A percentile compares a stretch with the other conserved stretches of the same genome.
Conservation (phyloP, 1,284 basidiomycete genomes). For the Ceratobasidium theobromae region DNA sequence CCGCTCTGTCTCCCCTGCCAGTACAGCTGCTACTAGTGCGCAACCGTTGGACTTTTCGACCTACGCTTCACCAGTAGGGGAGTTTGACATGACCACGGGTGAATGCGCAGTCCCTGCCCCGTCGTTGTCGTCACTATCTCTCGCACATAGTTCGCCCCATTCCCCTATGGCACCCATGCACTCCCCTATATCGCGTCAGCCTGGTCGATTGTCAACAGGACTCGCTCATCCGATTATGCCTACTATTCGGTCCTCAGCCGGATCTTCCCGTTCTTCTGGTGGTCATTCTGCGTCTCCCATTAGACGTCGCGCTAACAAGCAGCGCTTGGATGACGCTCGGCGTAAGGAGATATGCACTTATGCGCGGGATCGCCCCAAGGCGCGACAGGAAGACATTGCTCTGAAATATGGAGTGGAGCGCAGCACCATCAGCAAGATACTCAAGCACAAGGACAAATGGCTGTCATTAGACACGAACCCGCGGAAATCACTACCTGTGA, state of each 20-base stretch:
- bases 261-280: neutral
- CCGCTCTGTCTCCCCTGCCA: slow-evolving; percentile 21
- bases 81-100: slow-evolving; percentile 5
- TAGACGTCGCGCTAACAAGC: slow-evolving; percentile 19
- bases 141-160: slow-evolving; percentile 5
- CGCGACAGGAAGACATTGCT: slow-evolving; percentile 81
- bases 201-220: neutral
- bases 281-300: slow-evolving; percentile 13
- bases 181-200: neutral
- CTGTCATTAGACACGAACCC: slow-evolving; percentile 60
- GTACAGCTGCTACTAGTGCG: slow-evolving; percentile 23
- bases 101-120: slow-evolving; percentile 1
- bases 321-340: slow-evolving; percentile 53
- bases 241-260: neutral
- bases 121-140: neutral
- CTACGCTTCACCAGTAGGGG: slow-evolving; percentile 2
- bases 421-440: slow-evolving; percentile 90
- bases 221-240: neutral
- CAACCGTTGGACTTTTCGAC: slow-evolving; percentile 20
- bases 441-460: slow-evolving; percentile 83
- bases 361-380: slow-evolving; percentile 61
- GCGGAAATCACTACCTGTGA: slow-evolving; percentile 54
- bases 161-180: slow-evolving; percentile 6
- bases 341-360: slow-evolving; percentile 76
- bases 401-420: slow-evolving; percentile 76